Conservation (phyloP, 495 filamentous ascomycete species). For the Stereocaulon alpinum region DNA sequence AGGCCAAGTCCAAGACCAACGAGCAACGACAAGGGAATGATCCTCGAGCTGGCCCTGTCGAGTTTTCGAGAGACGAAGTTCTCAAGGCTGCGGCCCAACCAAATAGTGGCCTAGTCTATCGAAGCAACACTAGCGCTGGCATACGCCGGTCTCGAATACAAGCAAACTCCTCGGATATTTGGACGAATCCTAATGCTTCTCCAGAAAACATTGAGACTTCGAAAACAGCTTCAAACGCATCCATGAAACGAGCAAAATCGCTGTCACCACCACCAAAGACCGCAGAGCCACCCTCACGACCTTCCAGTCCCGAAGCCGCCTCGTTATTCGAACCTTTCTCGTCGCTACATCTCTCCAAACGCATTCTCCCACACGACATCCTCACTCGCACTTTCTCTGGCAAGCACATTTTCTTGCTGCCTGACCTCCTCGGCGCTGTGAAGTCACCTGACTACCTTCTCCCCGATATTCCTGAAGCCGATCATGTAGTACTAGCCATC, state of each 20-base stretch:
- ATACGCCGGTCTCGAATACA: neutral
- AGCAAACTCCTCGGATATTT: constrained; percentile 5
- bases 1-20: constrained; percentile 27
- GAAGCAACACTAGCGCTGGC: constrained; percentile 44
- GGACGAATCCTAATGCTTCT: constrained; percentile 17
- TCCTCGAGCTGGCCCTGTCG: neutral
- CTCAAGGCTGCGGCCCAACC: constrained; percentile 29
- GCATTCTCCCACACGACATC: constrained; percentile 72
- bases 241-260: constrained; percentile 5
- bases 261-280: constrained; percentile 2
- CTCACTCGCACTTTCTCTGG: constrained; percentile 58
- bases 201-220: constrained; percentile 9
- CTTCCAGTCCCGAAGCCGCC: constrained; percentile 14
- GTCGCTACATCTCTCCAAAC: constrained; percentile 69
- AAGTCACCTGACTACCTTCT: constrained; percentile 77
- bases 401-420: constrained; percentile 69
- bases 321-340: constrained; percentile 77
- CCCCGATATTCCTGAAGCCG: constrained; percentile 75
- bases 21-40: constrained; percentile 8
- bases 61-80: constrained; percentile 44
- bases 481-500: constrained; percentile 79
- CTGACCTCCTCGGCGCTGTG: constrained; percentile 69
- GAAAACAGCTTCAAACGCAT: neutral
- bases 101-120: constrained; percentile 27
- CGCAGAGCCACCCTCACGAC: neutral